Evolutionary conservation across 495 filamentous ascomycete species (phyloP), one percentile per base, ranked within the genome.

Genomic region (Lophiostoma macrostomum): DNA sequence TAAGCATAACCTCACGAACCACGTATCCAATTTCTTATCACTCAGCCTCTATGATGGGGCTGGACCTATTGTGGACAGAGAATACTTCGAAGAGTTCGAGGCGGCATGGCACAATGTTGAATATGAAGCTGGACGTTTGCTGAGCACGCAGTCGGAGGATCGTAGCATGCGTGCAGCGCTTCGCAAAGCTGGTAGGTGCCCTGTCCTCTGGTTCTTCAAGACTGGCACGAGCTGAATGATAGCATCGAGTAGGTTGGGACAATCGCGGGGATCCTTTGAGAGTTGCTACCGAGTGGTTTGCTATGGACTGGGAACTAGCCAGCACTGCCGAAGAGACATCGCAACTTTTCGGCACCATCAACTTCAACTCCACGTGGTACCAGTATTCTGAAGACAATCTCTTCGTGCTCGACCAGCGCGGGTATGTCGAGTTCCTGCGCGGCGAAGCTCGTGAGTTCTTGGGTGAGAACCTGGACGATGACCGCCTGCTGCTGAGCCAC

Each of bases 361-460:
- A 76, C 11, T 70, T 61, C 32, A 71, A 71, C 24, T 52, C 61
- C 23, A 58, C 69, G 3, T 69, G 69, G 46, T 53, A 69, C 28
- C 69, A 71, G 47, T 69, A 12, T 45, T 70, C 67, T 37, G 74
- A 79, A 11, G 73, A 72, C 22, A 86, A 87, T 60, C 81, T 86
- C 64, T 82, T 77, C 50, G 81, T 85, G 25, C 70, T 73, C 53
- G 85, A 88, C 64, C 74, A 75, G 28, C 73, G 80, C 1, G 85
- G 85, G 11, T 88, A 79, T 67, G 82, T 77, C 60, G 63, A 69
- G 34, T 78, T 81, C 38, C 75, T 88, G 38, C 64, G 75, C 14
- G 71, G 74, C 24, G 77, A 85, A 60, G 84, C 84, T 13, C 68
- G 69, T 4, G 78, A 75, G 0, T 83, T 84, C 60, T 69, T 85